Evolutionary conservation across 129 eudicot species (phyloP), one percentile per base, ranked within the genome.

Genomic region (Pulicaria dysenterica): DNA sequence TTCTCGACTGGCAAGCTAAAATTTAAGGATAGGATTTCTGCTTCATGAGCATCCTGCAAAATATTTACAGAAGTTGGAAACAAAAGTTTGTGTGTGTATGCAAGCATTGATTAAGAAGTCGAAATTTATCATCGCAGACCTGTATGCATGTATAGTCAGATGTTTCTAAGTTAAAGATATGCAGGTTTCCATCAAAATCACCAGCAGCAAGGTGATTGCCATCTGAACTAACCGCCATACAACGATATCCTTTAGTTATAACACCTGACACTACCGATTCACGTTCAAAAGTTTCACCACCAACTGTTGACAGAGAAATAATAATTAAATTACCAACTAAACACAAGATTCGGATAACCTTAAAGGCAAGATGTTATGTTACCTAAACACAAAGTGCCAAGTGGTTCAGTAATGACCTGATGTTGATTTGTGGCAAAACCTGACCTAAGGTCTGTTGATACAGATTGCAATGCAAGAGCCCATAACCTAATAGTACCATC

Each of bases 161-260:
- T 56, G 89, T 79, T 43, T 67, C 41, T 70, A 89, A 70, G 80
- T 89, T 84, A 67, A 83, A 89, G 72, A 89, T 70, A 86, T 89
- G 96, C 58, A 89, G 81, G 73, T 84, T 84, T 74, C 96, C 96
- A 79, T 67, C 77, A 72, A 82, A 83, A 82, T 86, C 96, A 71
- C 96, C 96, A 79, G 96, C 91, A 81, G 85, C 96, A 65, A 89
- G 85, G 69, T 89, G 73, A 36, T 81, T 83, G 79, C 96, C 96
- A 77, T 89, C 91, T 55, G 91, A 86, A 77, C 91, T 89, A 72
- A 84, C 87, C 67, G 91, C 84, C 89, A 89, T 86, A 57, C 89
- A 71, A 66, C 87, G 85, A 83, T 81, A 86, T 61, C 96, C 91
- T 54, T 72, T 76, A 74, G 83, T 70, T 54, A 78, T 66, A 57